Base-by-base conservation (phyloP, 1,284 basidiomycete genomes). In the Flammula alnicola region DNA sequence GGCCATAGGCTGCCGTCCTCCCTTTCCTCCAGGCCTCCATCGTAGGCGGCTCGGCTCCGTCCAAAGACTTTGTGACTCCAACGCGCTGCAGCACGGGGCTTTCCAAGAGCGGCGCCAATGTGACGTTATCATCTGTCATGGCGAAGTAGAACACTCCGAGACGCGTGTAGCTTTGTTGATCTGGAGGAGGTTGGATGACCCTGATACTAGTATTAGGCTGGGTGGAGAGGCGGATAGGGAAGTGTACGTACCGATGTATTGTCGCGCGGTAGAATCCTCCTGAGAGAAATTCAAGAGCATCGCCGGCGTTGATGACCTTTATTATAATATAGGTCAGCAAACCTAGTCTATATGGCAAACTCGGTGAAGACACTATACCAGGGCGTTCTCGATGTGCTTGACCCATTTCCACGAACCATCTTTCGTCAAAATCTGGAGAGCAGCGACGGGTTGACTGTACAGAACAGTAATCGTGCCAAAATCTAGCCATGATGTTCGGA, bases 381-480 rank as follows among this genome's bases (percentile, higher is more conserved):
- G 63, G 2, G 79, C 80, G 51, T 84, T 83, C 3, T 81, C 76
- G 19, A 84, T 71, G 59, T 85, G 81, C 48, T 69, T 76, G 8
- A 83, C 68, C 77, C 79, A 86, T 46, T 75, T 75, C 84, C 83
- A 86, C 19, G 61, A 67, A 1, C 76, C 77, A 31, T 80, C 76
- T 3, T 59, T 71, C 0, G 72, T 70, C 8, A 80, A 64, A 37
- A 86, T 83, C 45, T 86, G 84, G 16, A 86, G 69, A 0, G 73
- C 81, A 11, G 78, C 68, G 1, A 85, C 75, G 0, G 84, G 83
- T 48, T 85, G 83, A 32, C 79, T 81, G 69, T 77, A 84, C 12
- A 86, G 65, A n/a, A 84, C 74, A 2, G 78, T 81, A 46, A 86
- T 65, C 14, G 72, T 76, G n/a, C 78, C 81, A 51, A 82, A 74